These are phyloP conservation scores for Spatholobus suberectus DNA, from an alignment of 306 rosid genomes.

Conservation along the genomic window DNA sequence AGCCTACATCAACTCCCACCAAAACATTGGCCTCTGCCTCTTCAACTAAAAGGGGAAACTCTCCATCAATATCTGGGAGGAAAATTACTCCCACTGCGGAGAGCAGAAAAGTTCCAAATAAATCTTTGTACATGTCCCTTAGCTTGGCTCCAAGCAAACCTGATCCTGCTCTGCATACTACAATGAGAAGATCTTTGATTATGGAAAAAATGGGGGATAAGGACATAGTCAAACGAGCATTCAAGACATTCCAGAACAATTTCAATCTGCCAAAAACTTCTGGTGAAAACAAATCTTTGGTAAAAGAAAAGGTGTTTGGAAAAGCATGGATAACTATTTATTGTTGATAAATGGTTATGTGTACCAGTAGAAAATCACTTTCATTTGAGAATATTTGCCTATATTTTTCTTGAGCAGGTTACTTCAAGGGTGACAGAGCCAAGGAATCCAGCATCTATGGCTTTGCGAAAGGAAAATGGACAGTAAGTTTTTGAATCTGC, in stretches of 20 bases:
- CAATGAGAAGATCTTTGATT: slow-evolving; percentile 62
- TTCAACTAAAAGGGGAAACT: slow-evolving; percentile 49
- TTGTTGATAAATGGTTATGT: neutral
- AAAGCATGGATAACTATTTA: neutral
- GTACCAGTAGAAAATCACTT: neutral
- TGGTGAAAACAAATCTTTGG: slow-evolving; percentile 50
- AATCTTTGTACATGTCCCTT: slow-evolving; percentile 67
- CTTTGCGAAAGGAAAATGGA: slow-evolving; percentile 56
- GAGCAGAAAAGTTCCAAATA: slow-evolving; percentile 56
- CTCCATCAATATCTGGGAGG: slow-evolving; percentile 51
- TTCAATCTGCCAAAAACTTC: slow-evolving; percentile 55
- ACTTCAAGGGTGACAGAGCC: slow-evolving; percentile 56
- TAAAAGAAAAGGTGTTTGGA: slow-evolving; percentile 59
- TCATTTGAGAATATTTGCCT: slow-evolving; percentile 4
- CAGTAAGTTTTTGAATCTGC: slow-evolving; percentile 54
- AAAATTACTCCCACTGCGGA: slow-evolving; percentile 43
- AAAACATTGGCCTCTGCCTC: slow-evolving; percentile 44
- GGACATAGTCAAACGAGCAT: slow-evolving; percentile 82
- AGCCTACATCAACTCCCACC: slow-evolving; percentile 48
- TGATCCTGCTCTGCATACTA: slow-evolving; percentile 48
- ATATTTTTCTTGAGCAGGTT: slow-evolving; percentile 47
- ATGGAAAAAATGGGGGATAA: slow-evolving; percentile 90
- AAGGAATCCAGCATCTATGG: slow-evolving; percentile 48
- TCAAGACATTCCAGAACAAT: slow-evolving; percentile 75
- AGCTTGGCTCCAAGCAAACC: slow-evolving; percentile 54